phyloP scores from a whole-genome alignment of 1,139 yeast genomes.

The Blastobotrys serpentis region DNA sequence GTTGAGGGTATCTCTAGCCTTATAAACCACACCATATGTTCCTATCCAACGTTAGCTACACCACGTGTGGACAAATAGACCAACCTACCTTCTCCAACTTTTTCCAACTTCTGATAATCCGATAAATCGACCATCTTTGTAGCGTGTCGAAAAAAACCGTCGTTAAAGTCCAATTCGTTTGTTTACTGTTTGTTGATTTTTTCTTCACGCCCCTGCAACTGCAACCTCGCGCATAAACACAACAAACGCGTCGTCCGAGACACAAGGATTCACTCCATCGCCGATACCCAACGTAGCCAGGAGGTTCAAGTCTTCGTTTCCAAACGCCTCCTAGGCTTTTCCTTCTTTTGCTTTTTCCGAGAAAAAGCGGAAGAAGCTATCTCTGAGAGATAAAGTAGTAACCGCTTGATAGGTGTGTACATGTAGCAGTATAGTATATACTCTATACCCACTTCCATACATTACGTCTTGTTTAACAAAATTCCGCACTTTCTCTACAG shows the following conservation, averaged over 20 bases:
- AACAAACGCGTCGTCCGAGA: conserved; percentile 6
- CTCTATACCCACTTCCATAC: too few relatives aligned
- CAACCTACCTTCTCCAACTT: conserved; percentile 86
- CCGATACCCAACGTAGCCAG: too few relatives aligned
- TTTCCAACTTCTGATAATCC: conserved; percentile 90
- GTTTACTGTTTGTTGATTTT: background rate
- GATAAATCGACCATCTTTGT: conserved; percentile 72
- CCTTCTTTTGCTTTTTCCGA: too few relatives aligned
- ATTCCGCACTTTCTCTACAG: too few relatives aligned
- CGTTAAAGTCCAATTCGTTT: background rate
- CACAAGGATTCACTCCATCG: background rate
- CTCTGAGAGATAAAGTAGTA: too few relatives aligned
- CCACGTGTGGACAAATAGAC: background rate
- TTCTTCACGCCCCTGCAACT: background rate
- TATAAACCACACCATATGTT: conserved; percentile 97
- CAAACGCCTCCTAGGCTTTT: too few relatives aligned
- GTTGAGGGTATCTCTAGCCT: conserved; percentile 86
- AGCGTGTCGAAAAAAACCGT: background rate
- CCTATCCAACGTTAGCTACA: conserved; percentile 39
- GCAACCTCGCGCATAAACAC: conserved; percentile 9
- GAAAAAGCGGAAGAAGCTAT: too few relatives aligned
- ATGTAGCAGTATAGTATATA: too few relatives aligned
- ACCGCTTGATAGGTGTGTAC: too few relatives aligned
- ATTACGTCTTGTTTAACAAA: too few relatives aligned
- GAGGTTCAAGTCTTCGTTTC: too few relatives aligned